Evolutionary conservation across 805 yeast species (phyloP).

Genomic region (Candida incommunis): DNA sequence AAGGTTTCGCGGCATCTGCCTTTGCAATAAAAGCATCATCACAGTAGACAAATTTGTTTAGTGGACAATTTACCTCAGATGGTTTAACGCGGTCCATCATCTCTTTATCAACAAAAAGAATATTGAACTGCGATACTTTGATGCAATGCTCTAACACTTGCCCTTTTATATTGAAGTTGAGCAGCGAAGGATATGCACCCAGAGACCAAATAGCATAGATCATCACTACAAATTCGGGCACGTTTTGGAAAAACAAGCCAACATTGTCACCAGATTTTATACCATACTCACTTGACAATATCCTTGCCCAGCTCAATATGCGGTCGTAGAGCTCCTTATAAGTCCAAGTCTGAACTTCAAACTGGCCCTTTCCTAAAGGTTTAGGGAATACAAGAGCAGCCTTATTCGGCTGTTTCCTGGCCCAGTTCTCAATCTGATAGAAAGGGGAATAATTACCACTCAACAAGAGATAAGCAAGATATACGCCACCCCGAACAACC

Average conservation of each 20-base stretch:
- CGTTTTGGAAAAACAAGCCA: constrained; percentile 67
- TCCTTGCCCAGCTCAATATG: constrained; percentile 49
- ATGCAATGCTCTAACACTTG: constrained; percentile 70
- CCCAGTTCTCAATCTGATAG: constrained; percentile 54
- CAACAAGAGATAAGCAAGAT: constrained; percentile 3
- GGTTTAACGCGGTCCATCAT: constrained; percentile 34
- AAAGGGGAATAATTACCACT: constrained; percentile 37
- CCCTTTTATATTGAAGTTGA: constrained; percentile 68
- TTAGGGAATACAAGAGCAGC: constrained; percentile 53
- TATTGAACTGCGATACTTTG: constrained; percentile 45
- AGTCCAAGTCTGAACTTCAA: constrained; percentile 47
- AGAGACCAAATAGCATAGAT: constrained; percentile 87
- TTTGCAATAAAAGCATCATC: constrained; percentile 33
- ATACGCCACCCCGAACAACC: constrained; percentile 4
- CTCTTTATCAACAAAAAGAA: constrained; percentile 64
- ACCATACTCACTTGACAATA: constrained; percentile 48
- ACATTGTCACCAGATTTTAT: constrained; percentile 54
- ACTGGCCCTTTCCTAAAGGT: constrained; percentile 37
- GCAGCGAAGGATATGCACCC: constrained; percentile 79
- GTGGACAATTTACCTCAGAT: constrained; percentile 7
- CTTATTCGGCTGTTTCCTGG: constrained; percentile 31
- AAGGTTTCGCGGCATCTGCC: constrained; percentile 27
- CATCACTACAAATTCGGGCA: constrained; percentile 62
- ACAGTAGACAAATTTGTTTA: constrained; percentile 12
- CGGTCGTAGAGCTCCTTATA: constrained; percentile 55